These are phyloP conservation scores for Ophiognomonia clavigignenti-juglandacearum DNA, from an alignment of 2,329 filamentous ascomycete genomes.

Conservation along the genomic window DNA sequence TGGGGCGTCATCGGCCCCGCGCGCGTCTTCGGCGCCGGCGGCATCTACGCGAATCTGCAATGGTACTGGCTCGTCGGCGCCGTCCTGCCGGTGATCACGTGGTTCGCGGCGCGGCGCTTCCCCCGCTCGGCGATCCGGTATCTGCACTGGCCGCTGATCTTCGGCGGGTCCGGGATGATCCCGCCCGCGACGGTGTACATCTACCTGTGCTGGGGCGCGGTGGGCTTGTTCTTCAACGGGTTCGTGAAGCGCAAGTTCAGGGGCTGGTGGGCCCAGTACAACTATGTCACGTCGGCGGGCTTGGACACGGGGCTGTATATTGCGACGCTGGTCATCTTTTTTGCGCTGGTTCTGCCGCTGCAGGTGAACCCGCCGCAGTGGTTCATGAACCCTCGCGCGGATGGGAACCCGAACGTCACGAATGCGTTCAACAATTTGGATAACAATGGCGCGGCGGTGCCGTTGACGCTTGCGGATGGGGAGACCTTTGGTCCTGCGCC, in stretches of 20 bases:
- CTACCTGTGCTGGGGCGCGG: slow-evolving; percentile 40
- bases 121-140: slow-evolving; percentile 21
- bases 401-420: slow-evolving; percentile 32
- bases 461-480: slow-evolving; percentile 25
- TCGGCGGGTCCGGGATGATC: slow-evolving; percentile 24
- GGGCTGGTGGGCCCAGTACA: slow-evolving; percentile 52
- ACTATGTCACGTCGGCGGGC: slow-evolving; percentile 49
- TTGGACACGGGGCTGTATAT: slow-evolving; percentile 47
- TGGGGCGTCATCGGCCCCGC: slow-evolving; percentile 32
- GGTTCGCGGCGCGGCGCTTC: slow-evolving; percentile 19
- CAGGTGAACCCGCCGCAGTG: slow-evolving; percentile 16
- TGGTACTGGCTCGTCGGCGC: slow-evolving; percentile 27
- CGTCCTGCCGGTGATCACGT: slow-evolving; percentile 22
- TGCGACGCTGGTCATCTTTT: slow-evolving; percentile 45
- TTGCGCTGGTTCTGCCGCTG: slow-evolving; percentile 10
- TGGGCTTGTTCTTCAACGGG: slow-evolving; percentile 48
- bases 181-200: slow-evolving; percentile 42
- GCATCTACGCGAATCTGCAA: slow-evolving; percentile 26
- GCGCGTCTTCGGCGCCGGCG: slow-evolving; percentile 27
- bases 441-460: slow-evolving; percentile 3
- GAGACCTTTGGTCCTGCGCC: slow-evolving; percentile 41
- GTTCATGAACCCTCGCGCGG: slow-evolving; percentile 23
- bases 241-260: slow-evolving; percentile 39
- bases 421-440: slow-evolving; percentile 13
- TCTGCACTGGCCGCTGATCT: slow-evolving; percentile 26